A percentile compares a stretch with the other conserved stretches of the same genome.
Conservation (phyloP, 768 basidiomycete genomes). For the Boletellus ananiceps region DNA sequence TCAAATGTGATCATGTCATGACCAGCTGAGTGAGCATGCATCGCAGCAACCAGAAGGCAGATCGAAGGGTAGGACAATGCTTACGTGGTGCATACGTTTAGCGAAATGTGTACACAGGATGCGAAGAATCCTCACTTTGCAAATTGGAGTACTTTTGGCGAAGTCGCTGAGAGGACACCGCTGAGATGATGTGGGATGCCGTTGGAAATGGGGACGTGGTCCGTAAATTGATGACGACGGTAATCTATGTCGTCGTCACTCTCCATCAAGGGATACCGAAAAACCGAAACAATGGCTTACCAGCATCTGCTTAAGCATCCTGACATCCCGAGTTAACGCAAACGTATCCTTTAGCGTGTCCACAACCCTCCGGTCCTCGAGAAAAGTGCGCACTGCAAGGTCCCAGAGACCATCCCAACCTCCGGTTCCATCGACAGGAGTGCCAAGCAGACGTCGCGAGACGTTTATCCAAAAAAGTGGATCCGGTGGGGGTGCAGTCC, state of each 20-base stretch:
- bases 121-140: constrained; percentile 39
- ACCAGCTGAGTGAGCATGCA: constrained; percentile 72
- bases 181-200: constrained; percentile 37
- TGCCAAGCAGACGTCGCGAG: constrained; percentile 43
- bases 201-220: constrained; percentile 53
- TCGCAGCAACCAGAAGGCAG: constrained; percentile 80
- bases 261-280: not conserved
- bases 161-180: constrained; percentile 49
- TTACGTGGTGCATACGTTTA: constrained; percentile 25
- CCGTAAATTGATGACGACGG: constrained; percentile 42
- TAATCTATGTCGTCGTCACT: constrained; percentile 35
- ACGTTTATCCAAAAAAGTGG: constrained; percentile 48
- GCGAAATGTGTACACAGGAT: not conserved
- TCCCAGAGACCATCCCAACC: constrained; percentile 66
- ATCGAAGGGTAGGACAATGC: constrained; percentile 74
- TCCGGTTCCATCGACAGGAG: constrained; percentile 19
- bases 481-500: constrained; percentile 58
- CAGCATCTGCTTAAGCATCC: constrained; percentile 54
- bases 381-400: constrained; percentile 50
- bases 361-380: constrained; percentile 44
- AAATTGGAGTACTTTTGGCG: constrained; percentile 52
- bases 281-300: constrained; percentile 38
- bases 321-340: constrained; percentile 55
- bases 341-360: constrained; percentile 55
- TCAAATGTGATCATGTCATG: constrained; percentile 85